Percentiles rank a stretch among this genome's conserved stretches.
These are phyloP conservation scores for Syncephalastrum monosporum DNA, from an alignment of 371 early-diverging fungal genomes.

Conservation along the genomic window DNA sequence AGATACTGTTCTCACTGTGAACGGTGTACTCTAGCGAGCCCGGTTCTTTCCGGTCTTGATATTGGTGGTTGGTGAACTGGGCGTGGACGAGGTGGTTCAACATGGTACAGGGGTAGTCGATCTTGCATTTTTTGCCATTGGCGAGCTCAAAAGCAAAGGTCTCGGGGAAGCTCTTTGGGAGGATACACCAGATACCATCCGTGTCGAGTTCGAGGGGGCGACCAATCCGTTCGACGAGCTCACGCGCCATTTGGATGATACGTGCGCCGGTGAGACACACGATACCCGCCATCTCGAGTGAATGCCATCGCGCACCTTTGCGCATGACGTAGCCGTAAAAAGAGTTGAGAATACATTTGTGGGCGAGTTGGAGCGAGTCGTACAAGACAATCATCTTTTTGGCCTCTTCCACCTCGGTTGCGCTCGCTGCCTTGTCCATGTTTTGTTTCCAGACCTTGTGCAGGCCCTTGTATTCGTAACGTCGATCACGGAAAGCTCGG, in stretches of 20 bases:
- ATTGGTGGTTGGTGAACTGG: conserved; percentile 98
- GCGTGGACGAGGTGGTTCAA: conserved; percentile 97
- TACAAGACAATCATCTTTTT: conserved; percentile 95
- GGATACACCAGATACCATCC: conserved; percentile 99
- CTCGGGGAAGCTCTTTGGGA: conserved; percentile 94
- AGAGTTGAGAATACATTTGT: conserved; percentile 98
- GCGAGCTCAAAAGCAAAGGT: conserved; percentile 82
- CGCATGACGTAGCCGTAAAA: conserved; percentile 99
- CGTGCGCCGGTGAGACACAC: conserved; percentile 97
- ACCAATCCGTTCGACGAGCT: conserved; percentile 94
- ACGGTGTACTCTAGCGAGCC: conserved; percentile 68
- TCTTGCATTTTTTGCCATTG: conserved; percentile 74
- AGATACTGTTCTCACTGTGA: conserved; percentile 94
- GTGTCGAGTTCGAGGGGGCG: conserved; percentile 99
- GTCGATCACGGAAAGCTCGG: conserved; percentile 95
- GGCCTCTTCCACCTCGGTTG: conserved; percentile 81
- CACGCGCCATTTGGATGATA: conserved; percentile 97
- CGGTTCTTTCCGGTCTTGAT: conserved; percentile 74
- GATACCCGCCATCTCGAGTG: conserved; percentile 99
- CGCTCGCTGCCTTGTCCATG: conserved; percentile 65
- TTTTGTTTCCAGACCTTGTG: conserved; percentile 91
- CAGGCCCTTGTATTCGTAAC: conserved; percentile 97
- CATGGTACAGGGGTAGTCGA: conserved; percentile 98
- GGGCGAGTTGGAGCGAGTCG: conserved; percentile 98
- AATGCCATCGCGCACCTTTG: conserved; percentile 99